Base-by-base conservation (phyloP, 768 basidiomycete genomes). In the Termitomyces titanicus region DNA sequence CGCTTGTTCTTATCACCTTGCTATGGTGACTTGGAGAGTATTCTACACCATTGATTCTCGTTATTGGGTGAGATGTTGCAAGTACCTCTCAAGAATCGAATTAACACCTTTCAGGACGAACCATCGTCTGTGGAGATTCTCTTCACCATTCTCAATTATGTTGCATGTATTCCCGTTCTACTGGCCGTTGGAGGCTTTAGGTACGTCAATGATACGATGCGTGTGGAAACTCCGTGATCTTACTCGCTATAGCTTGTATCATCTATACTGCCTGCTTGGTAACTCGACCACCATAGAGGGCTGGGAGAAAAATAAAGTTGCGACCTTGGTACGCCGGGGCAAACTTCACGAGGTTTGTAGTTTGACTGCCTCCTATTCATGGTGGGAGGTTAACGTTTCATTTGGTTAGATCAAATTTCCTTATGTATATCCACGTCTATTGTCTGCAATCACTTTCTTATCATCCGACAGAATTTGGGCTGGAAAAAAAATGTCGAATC, bases 201-300 rank as follows among this genome's bases (percentile, higher is more conserved):
- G 92, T 89, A 55, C 22, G 71, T 58, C 3, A 5, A 25, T 18
- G 2, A 45, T 54, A 47, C 33, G 42, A 33, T 25, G 29, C 12
- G 38, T 15, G 17, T 31, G 12, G 27, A 39, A 42, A 17, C 11
- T 22, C 27, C 22, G 31, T 60, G 27, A 51, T 48, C 53, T 17
- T 44, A 27, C 49, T 18, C 12, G 18, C 38, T 44, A 8, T 61
- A 94, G 93, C 51, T 54, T 98, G 20, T 98, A 94, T 65, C 97
- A 98, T 61, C 83, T 95, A 59, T 89, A 86, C 64, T 78, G 81
- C 47, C 68, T 98, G 25, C 62, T 80, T 6, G 79, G 79, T 10
- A 99, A 99, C 69, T 84, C 87, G 2, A 99, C 96, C 0, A 98
- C 97, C 0, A 98, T 99, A 47, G 97, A 99, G 72, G 85, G 89